Conservation (phyloP, 768 basidiomycete genomes). For the Clathrus columnatus region DNA sequence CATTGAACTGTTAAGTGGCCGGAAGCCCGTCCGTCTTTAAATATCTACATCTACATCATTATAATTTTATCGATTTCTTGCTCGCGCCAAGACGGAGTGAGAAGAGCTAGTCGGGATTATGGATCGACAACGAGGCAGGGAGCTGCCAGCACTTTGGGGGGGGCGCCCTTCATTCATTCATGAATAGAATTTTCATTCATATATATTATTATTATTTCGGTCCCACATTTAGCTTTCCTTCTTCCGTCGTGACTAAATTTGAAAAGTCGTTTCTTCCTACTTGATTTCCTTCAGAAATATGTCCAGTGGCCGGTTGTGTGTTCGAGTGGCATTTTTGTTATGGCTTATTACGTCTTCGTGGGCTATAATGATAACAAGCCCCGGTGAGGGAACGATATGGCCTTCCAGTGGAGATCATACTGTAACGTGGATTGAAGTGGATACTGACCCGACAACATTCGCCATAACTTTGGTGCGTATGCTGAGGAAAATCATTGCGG, state of each 20-base stretch:
- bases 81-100: not conserved
- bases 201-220: not conserved
- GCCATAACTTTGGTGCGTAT: slow-evolving; percentile 58
- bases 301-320: too few species aligned
- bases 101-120: not conserved
- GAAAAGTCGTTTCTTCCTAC: not conserved
- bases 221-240: not conserved
- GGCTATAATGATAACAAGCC: slow-evolving; percentile 56
- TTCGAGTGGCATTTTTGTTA: slow-evolving; percentile 18
- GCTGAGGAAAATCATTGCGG: slow-evolving; percentile 27
- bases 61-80: not conserved
- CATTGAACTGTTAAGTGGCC: too few species aligned
- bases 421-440: slow-evolving; percentile 56
- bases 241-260: too few species aligned
- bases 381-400: slow-evolving; percentile 45
- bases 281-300: not conserved
- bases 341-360: slow-evolving; percentile 44
- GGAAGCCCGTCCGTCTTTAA: too few species aligned
- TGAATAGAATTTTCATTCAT: not conserved
- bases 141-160: not conserved
- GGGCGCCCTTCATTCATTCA: not conserved
- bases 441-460: slow-evolving; percentile 61
- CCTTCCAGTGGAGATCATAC: slow-evolving; percentile 42
- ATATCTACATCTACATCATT: too few species aligned
- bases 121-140: not conserved